These are phyloP conservation scores for Aspergillus piperis DNA, from an alignment of 2,329 filamentous ascomycete species.

Conservation along the genomic window DNA sequence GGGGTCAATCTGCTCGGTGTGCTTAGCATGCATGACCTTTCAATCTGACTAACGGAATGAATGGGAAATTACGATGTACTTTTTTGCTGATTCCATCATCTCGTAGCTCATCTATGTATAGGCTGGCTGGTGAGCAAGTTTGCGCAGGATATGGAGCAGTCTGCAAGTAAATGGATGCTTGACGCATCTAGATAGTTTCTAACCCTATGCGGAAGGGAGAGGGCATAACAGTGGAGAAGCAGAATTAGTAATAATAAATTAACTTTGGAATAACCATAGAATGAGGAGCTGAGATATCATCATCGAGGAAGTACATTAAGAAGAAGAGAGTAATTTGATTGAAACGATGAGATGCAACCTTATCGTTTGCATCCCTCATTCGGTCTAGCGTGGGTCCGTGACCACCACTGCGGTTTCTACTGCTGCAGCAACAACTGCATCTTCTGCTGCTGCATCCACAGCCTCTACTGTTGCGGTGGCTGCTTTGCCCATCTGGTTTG, in stretches of 20 bases:
- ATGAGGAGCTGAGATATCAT: neutral
- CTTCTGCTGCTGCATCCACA: neutral
- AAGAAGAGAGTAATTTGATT: neutral
- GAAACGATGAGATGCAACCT: neutral
- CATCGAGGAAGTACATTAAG: neutral
- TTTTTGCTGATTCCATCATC: neutral
- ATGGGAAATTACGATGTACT: neutral
- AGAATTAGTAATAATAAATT: neutral
- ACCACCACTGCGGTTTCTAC: neutral
- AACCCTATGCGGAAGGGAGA: neutral
- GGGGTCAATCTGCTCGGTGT: neutral
- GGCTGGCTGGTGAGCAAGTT: constrained; percentile 22
- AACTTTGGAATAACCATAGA: neutral
- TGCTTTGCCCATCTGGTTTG: neutral
- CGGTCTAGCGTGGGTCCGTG: neutral
- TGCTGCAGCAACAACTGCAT: neutral
- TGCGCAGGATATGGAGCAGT: constrained; percentile 13
- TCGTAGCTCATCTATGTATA: neutral
- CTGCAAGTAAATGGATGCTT: neutral
- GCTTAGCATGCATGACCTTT: neutral
- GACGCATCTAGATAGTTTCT: neutral
- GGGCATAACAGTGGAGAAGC: neutral
- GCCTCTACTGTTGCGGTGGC: neutral
- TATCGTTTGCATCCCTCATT: neutral
- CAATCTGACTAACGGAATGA: neutral